Conservation (phyloP, 2,329 filamentous ascomycete species). For the Niveomyces coronatus region DNA sequence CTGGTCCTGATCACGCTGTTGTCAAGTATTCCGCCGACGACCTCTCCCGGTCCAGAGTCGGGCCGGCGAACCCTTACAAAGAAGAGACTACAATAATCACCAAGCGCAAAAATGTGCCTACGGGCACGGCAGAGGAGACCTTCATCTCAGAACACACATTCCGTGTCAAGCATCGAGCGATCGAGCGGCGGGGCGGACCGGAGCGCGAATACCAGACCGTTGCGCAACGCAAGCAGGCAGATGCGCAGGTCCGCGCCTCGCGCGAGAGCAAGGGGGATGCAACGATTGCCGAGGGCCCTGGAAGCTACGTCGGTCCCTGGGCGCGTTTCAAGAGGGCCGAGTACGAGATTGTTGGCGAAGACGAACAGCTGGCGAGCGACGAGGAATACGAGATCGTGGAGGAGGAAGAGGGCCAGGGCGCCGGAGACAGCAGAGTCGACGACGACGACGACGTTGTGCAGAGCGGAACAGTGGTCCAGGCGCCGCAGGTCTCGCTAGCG, state of each 20-base stretch:
- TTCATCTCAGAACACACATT: constrained; percentile 88
- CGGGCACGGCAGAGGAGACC: constrained; percentile 79
- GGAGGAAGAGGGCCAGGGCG: constrained; percentile 58
- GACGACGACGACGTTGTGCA: constrained; percentile 60
- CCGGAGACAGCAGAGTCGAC: too few species aligned
- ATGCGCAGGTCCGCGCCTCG: constrained; percentile 56
- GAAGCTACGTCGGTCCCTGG: constrained; percentile 85
- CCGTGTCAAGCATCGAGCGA: constrained; percentile 72
- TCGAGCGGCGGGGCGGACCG: constrained; percentile 55
- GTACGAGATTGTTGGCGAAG: constrained; percentile 63
- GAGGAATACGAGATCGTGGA: constrained; percentile 71
- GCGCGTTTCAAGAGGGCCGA: constrained; percentile 67
- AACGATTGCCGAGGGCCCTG: constrained; percentile 73
- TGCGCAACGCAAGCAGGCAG: constrained; percentile 57
- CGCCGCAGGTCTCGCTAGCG: constrained; percentile 43
- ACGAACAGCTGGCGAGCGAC: constrained; percentile 65
- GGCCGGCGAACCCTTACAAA: constrained; percentile 68
- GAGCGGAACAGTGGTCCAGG: constrained; percentile 50
- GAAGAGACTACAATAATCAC: constrained; percentile 36
- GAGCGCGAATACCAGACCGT: constrained; percentile 45
- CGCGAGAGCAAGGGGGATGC: constrained; percentile 80
- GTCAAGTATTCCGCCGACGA: constrained; percentile 62
- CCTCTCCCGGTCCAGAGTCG: constrained; percentile 53
- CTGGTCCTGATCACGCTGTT: constrained; percentile 48
- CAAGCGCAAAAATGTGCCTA: constrained; percentile 75